Percentiles rank a stretch among this genome's conserved stretches.
Conservation (phyloP, 345 rosid genomes). For the Citrus sp. region DNA sequence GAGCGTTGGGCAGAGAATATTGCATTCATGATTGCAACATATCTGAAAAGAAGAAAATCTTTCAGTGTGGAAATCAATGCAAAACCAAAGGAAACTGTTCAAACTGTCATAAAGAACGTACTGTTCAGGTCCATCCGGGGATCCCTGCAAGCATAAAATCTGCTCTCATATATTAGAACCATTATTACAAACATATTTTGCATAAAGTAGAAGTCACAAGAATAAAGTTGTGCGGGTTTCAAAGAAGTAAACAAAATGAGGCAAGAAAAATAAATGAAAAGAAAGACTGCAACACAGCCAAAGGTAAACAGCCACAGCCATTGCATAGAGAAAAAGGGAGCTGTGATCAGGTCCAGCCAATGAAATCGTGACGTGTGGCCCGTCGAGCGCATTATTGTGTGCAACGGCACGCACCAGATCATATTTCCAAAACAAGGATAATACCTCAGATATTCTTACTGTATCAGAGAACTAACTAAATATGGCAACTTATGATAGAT, state of each 20-base stretch:
- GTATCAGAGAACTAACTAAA: not conserved
- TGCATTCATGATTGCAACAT: constrained; percentile 94
- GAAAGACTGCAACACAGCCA: not conserved
- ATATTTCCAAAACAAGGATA: no score
- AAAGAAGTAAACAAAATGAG: not conserved
- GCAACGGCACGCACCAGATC: no score
- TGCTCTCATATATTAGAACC: constrained; percentile 36
- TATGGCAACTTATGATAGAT: not conserved
- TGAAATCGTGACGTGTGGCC: no score
- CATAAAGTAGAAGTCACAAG: not conserved
- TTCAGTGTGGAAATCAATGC: constrained; percentile 14
- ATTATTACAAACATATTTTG: not conserved
- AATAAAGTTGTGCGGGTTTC: not conserved
- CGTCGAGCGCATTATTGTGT: no score
- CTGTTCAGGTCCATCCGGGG: constrained; percentile 98
- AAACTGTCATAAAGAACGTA: constrained; percentile 36
- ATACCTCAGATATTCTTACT: not conserved
- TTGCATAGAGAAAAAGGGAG: not conserved
- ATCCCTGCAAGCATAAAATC: constrained; percentile 97
- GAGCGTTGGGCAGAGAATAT: constrained; percentile 94
- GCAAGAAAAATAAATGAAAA: not conserved
- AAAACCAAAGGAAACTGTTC: not conserved
- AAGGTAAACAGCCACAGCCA: not conserved
- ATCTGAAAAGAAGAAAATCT: constrained; percentile 47
- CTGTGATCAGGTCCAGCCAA: no score